These are phyloP conservation scores for Exophiala mesophila DNA, from an alignment of 2,329 filamentous ascomycete species.

Conservation along the genomic window DNA sequence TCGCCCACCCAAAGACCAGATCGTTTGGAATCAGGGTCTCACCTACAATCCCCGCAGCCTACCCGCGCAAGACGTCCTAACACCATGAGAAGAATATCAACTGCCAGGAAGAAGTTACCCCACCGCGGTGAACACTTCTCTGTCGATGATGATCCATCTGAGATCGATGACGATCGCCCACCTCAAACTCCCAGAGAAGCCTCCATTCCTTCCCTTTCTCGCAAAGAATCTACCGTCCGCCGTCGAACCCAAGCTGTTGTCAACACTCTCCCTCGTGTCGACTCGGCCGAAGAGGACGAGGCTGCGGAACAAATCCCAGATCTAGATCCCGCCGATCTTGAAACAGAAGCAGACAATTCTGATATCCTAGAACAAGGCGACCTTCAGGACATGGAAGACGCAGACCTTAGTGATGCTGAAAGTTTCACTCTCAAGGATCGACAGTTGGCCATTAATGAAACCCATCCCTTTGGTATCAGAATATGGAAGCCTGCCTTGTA, in stretches of 20 bases:
- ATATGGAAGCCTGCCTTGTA: constrained; percentile 98
- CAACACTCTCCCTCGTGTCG: constrained; percentile 32
- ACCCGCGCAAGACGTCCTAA: constrained; percentile 63
- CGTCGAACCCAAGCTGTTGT: constrained; percentile 34
- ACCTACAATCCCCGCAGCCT: constrained; percentile 39
- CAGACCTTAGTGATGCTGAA: constrained; percentile 80
- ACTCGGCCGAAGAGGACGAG: constrained; percentile 36
- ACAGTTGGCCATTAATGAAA: constrained; percentile 97
- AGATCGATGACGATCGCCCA: constrained; percentile 63
- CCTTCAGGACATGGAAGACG: constrained; percentile 61
- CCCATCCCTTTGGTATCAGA: constrained; percentile 96
- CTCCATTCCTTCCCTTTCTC: constrained; percentile 35
- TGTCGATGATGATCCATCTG: constrained; percentile 77
- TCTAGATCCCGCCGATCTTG: constrained; percentile 22
- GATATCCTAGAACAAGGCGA: constrained; percentile 47
- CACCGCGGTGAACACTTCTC: constrained; percentile 84
- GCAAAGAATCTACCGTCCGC: constrained; percentile 37
- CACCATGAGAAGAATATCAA: constrained; percentile 68
- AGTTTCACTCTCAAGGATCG: constrained; percentile 97
- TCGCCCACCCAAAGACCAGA: constrained; percentile 4
- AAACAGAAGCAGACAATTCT: constrained; percentile 37
- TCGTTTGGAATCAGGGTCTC: constrained; percentile 29
- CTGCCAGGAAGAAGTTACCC: constrained; percentile 60
- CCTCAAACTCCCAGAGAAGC: constrained; percentile 28
- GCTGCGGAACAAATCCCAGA: constrained; percentile 7